phyloP scores from a whole-genome alignment of 306 rosid species.

The Cicer arietinum region DNA sequence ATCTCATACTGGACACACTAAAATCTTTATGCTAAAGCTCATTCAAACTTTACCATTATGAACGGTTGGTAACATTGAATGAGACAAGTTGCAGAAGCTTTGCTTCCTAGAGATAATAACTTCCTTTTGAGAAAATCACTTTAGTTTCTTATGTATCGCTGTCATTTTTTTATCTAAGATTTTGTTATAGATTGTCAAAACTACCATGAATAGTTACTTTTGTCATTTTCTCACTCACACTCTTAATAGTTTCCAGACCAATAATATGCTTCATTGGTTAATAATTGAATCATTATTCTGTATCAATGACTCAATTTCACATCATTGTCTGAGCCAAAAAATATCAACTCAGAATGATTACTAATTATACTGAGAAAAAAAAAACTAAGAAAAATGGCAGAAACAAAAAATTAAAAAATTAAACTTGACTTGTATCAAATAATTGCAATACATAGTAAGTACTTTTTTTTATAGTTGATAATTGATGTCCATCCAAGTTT shows the following conservation, averaged over 20 bases:
- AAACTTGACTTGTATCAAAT: conserved; percentile 40
- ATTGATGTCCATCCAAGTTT: conserved; percentile 52
- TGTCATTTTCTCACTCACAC: conserved; percentile 32
- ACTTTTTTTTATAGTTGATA: conserved; percentile 45
- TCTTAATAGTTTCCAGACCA: not conserved
- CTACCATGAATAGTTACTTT: conserved; percentile 25
- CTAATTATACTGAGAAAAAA: not conserved
- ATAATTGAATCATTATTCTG: not conserved
- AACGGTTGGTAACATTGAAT: conserved; percentile 34
- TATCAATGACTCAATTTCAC: conserved; percentile 5
- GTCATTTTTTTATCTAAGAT: conserved; percentile 23
- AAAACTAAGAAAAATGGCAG: conserved; percentile 3
- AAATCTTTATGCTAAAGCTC: conserved; percentile 35
- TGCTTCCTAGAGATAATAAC: conserved; percentile 17
- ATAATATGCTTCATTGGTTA: conserved; percentile 19
- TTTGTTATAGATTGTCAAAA: conserved; percentile 10
- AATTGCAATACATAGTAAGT: conserved; percentile 44
- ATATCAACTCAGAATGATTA: not conserved
- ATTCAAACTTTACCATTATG: conserved; percentile 31
- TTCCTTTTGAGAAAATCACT: conserved; percentile 6
- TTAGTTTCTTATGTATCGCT: conserved; percentile 24
- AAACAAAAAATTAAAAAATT: not conserved
- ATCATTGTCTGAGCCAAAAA: not conserved
- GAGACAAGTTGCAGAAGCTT: conserved; percentile 33
- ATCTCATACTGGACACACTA: conserved; percentile 35